Evolutionary conservation across 495 filamentous ascomycete genomes (phyloP), one percentile per base, ranked within the genome.

Genomic region (Talaromyces nanjingensis): DNA sequence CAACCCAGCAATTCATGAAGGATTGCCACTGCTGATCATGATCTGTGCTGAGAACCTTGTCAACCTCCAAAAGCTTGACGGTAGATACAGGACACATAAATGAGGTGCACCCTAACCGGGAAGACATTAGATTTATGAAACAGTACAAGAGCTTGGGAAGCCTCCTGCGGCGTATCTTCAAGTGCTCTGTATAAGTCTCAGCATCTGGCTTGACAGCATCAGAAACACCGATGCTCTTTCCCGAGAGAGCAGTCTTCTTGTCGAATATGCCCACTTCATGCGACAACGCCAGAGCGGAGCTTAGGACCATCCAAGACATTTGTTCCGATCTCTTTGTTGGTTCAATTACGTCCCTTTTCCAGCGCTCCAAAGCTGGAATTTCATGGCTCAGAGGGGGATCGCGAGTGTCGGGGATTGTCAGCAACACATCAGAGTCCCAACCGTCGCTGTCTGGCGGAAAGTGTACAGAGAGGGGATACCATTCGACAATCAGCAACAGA

Each of bases 261-360:
- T 73, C 68, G 65, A 79, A 77, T 5, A 74, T 63, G 1, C 73
- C 74, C 2, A 78, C 66, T 64, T 78, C 77, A 59, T 79, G 74
- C 3, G 74, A 72, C 9, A 79, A 70, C 4, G 73, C 72, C 22
- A 78, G 53, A 2, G 74, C 76, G 55, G 70, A 71, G 31, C 74
- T 72, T 45, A 79, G 66, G 39, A 71, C 49, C 73, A 78, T 78
- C 76, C 76, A 80, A 1, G 76, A 75, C 75, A 79, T 79, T 4
- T 73, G 71, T 52, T 78, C 77, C 3, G 71, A 72, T 53, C 75
- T 66, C 42, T 72, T 74, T 4, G 75, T 72, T 0, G 75, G 77
- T 63, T 80, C 77, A 25, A 78, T 70, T 9, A 74, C 71, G 61
- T 70, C 69, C 55, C 71, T 65, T 31, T 58, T 66, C 70, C 72